Base-by-base conservation (phyloP, 1,284 basidiomycete species). In the Cryptococcus maquisensis region DNA sequence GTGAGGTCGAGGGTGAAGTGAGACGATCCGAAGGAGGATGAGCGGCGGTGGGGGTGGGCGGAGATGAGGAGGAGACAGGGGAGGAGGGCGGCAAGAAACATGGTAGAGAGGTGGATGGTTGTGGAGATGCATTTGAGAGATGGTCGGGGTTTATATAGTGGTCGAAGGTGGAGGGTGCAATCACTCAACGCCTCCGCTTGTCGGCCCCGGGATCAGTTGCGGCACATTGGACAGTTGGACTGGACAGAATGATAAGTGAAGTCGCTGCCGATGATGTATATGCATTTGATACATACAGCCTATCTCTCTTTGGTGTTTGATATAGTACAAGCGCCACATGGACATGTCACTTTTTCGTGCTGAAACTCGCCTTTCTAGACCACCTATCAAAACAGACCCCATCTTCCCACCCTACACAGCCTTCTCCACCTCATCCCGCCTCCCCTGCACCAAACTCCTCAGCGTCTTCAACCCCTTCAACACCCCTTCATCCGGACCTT, bases 401-500 rank as follows among this genome's bases (percentile, higher is more conserved):
- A 36, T 36, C 45, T 24, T 20, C 36, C 39, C 26, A 41, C 2
- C 24, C 37, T 35, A 37, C 44, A 39, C 16, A 4, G 21, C 18
- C 20, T 21, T 15, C 42, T 58, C 51, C 40, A 78, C 56, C 51
- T 74, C 63, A 24, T 49, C 55, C 47, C 63, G 57, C 47, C 79
- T 56, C 0, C 78, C 83, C 50, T 84, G 79, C 35, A 92, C 62
- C 56, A 92, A 70, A 8, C 61, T 68, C 26, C 86, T 67, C 12
- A 86, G 75, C 0, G 85, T 90, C 46, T 82, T 78, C 51, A 95
- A 52, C 1, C 91, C 92, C 18, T 79, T 73, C 55, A 94, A 70
- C 6, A 92, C 84, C 0, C 90, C 87, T 46, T 81, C 71, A 73
- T 97, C 94, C 0, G 85, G 83, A 1, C 93, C 94, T 64, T 85